Evolutionary conservation across 1,284 basidiomycete genomes (phyloP).

Genomic region (Trametes hirsuta): DNA sequence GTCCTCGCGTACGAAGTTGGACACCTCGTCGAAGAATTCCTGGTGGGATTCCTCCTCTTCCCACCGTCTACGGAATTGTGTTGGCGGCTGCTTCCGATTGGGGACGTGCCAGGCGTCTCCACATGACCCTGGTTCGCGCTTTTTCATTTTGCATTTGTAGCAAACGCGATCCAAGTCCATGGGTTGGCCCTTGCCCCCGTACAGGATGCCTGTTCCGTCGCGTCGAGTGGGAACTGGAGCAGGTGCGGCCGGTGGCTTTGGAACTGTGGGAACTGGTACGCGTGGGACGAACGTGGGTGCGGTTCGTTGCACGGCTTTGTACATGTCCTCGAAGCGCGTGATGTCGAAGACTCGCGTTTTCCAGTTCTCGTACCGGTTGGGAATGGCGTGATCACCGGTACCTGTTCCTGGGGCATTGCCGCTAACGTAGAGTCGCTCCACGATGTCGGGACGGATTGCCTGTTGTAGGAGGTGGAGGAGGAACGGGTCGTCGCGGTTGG

Average conservation of each 20-base stretch:
- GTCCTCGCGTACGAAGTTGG: background rate
- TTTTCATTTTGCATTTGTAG: background rate
- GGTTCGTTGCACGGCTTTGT: no score
- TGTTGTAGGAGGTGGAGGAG: no score
- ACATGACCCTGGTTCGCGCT: background rate
- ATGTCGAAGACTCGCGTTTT: no score
- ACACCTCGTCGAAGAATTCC: background rate
- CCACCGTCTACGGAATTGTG: background rate
- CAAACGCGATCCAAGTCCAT: background rate
- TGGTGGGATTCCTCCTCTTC: background rate
- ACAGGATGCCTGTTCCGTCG: background rate
- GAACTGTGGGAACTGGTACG: background rate
- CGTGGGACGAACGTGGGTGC: background rate
- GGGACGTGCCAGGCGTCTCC: background rate
- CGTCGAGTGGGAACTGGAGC: background rate
- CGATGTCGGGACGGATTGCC: no score
- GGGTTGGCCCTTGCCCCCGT: background rate
- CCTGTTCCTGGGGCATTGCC: no score
- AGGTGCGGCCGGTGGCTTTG: background rate
- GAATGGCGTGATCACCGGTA: no score
- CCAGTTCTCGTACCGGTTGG: no score
- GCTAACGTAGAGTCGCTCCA: no score
- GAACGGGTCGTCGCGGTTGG: no score
- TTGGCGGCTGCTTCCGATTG: background rate
- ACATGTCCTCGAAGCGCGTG: no score